Base-by-base conservation (phyloP, 2,329 filamentous ascomycete species). In the Claviceps sp. region DNA sequence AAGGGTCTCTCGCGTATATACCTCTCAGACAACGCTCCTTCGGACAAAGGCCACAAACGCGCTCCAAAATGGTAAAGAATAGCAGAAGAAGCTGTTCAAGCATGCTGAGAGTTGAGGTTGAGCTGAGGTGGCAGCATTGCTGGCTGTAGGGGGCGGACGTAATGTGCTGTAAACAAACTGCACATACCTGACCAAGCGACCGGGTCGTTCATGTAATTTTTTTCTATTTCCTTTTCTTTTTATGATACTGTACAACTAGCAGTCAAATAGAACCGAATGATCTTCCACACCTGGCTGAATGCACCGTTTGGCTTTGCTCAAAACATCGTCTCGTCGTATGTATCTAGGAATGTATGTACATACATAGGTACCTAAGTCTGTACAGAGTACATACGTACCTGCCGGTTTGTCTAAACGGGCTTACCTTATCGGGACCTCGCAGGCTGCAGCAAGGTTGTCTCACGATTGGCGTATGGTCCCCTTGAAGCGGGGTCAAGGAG, bases 1-100 rank as follows among this genome's bases (percentile, higher is more conserved):
- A 64, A 66, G 55, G 69, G 71, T 40, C 59, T 63, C 52, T 57
- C 56, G 16, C 49, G 62, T 18, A 63, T 69, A 49, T 68, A 69
- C 52, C 60, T 63, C 44, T 57, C 59, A 5, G 55, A 52, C 5
- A 37, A 34, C 9, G 9, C 3, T 34, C 30, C 30, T 34, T 34
- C 30, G 9, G 30, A 11, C 30, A 34, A 34, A 34, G 30, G 9
- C 30, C 30, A 11, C 30, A 34, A 9, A 34, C 30, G 4, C 9
- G 30, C 30, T 34, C 9, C 30, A 34, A 4, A 34, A 34, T 4
- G 30, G 30, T 34, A 34, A 11, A 34, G 1, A 34, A 34, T 34
- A 11, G 9, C 30, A 34, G 9, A 4, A 11, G 9, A 34, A 4
- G 3, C 30, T 34, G 8, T 34, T 34, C 30, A 34, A 34, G 9